A percentile compares a stretch with the other conserved stretches of the same genome.
These are phyloP conservation scores for Fusarium austroafricanum DNA, from an alignment of 2,329 filamentous ascomycete genomes.

Conservation along the genomic window DNA sequence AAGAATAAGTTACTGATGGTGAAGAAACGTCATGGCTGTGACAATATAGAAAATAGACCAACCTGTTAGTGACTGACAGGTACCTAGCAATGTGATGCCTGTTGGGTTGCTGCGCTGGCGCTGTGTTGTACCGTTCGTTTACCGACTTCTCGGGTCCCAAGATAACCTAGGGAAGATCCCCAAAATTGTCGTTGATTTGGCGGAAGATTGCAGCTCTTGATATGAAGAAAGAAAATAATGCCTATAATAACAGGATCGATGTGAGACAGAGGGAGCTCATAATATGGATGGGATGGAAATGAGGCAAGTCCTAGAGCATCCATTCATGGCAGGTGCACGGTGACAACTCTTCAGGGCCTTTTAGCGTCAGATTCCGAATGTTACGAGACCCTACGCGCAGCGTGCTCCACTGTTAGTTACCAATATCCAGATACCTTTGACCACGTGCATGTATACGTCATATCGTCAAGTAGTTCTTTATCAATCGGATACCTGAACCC, in stretches of 20 bases:
- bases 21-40: background rate
- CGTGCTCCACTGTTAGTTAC: slow-evolving; percentile 26
- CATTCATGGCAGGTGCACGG: slow-evolving; percentile 7
- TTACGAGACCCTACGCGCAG: slow-evolving; percentile 6
- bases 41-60: background rate
- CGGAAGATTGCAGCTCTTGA: background rate
- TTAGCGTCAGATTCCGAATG: slow-evolving; percentile 14
- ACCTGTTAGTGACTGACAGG: slow-evolving; percentile 11
- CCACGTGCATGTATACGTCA: background rate
- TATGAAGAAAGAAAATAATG: background rate
- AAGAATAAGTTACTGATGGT: background rate
- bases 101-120: slow-evolving; percentile 1
- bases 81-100: background rate
- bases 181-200: background rate
- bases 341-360: slow-evolving; percentile 8
- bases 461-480: slow-evolving; percentile 16
- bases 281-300: slow-evolving; percentile 4
- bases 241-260: background rate
- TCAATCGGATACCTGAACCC: slow-evolving; percentile 8
- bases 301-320: background rate
- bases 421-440: slow-evolving; percentile 15
- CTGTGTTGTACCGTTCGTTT: background rate
- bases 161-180: background rate
- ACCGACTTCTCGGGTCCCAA: slow-evolving; percentile 8
- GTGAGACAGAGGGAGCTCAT: background rate